Percentiles rank a stretch among this genome's conserved stretches.
phyloP scores from a whole-genome alignment of 208 protist species.

The Trypanosoma mega region DNA sequence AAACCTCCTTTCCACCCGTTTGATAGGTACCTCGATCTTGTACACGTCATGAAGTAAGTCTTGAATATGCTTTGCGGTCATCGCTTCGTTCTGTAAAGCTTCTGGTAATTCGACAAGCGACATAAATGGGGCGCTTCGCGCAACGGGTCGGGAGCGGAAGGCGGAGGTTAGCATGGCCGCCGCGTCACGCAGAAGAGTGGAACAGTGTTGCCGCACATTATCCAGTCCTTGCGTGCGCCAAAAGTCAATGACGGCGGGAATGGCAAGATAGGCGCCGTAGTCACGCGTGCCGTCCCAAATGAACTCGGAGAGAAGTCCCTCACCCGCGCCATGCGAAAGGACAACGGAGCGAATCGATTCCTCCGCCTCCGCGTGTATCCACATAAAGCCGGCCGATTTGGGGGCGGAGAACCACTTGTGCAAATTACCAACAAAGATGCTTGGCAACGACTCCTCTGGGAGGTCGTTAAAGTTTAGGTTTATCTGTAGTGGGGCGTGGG shows the following conservation, averaged over 20 bases:
- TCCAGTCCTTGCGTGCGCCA: conserved; percentile 64
- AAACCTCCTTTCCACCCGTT: conserved; percentile 70
- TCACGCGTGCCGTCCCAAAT: conserved; percentile 91
- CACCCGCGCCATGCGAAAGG: conserved; percentile 84
- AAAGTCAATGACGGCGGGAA: conserved; percentile 78
- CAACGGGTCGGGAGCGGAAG: conserved; percentile 65
- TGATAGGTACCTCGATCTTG: conserved; percentile 87
- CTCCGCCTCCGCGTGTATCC: conserved; percentile 44
- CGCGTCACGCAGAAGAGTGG: conserved; percentile 42
- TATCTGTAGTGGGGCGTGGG: conserved; percentile 80
- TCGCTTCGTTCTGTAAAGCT: conserved; percentile 50
- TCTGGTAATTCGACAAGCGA: conserved; percentile 84
- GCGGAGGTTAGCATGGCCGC: conserved; percentile 64
- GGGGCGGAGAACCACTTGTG: conserved; percentile 92
- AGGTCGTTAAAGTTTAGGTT: conserved; percentile 73
- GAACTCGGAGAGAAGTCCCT: conserved; percentile 87
- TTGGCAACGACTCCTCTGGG: conserved; percentile 48
- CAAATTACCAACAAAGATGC: conserved; percentile 80
- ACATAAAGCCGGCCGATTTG: conserved; percentile 89
- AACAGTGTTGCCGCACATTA: conserved; percentile 60
- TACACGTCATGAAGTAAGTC: conserved; percentile 74
- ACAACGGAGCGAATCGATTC: conserved; percentile 68
- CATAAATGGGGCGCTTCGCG: conserved; percentile 79
- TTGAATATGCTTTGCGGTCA: conserved; percentile 80
- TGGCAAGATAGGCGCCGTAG: conserved; percentile 79